These are phyloP conservation scores for Rhodotorula sp. DNA, from an alignment of 1,284 basidiomycete species.

Conservation along the genomic window DNA sequence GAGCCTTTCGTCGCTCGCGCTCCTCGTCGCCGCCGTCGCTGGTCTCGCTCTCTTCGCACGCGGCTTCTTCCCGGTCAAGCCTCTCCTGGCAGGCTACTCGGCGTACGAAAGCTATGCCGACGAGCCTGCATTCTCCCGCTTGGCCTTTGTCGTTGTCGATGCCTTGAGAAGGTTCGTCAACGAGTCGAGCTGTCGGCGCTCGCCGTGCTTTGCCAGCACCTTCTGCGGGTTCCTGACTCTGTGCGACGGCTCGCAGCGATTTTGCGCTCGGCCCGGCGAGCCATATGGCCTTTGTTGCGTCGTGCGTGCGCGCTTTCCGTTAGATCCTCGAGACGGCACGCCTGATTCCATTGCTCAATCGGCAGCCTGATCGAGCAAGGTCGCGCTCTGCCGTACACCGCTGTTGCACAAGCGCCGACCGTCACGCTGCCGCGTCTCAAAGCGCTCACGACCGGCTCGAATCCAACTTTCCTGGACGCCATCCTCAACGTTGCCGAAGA, in stretches of 20 bases:
- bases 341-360: not conserved
- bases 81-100: conserved; percentile 24
- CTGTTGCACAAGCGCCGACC: conserved; percentile 42
- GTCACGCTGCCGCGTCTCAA: conserved; percentile 44
- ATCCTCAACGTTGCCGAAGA: conserved; percentile 42
- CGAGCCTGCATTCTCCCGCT: conserved; percentile 23
- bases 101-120: not conserved
- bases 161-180: conserved; percentile 39
- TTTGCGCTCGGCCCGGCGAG: conserved; percentile 34
- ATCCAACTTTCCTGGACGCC: conserved; percentile 44
- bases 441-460: conserved; percentile 43
- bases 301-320: conserved; percentile 9
- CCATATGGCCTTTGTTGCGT: conserved; percentile 33
- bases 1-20: not conserved
- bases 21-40: conserved; percentile 5
- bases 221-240: not conserved
- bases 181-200: too few species aligned
- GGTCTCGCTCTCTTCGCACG: conserved; percentile 20
- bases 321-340: not conserved
- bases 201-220: too few species aligned
- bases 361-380: conserved; percentile 32
- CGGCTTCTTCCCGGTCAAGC: conserved; percentile 40
- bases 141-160: conserved; percentile 44
- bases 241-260: conserved; percentile 21
- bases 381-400: conserved; percentile 36